These are phyloP conservation scores for Penstemon eatonii DNA, from an alignment of 257 asterid species.

Conservation along the genomic window DNA sequence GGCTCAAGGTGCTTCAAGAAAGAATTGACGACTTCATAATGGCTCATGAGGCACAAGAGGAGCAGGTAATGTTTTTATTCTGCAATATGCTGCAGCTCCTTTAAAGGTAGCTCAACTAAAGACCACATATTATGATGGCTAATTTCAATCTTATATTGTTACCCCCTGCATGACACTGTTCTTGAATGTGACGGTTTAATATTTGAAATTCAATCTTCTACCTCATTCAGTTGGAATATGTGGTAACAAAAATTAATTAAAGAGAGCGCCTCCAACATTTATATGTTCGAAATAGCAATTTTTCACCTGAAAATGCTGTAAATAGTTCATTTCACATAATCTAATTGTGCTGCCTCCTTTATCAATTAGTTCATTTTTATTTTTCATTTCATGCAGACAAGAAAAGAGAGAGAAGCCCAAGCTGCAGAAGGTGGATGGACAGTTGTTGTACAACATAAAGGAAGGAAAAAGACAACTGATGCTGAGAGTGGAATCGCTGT, in stretches of 20 bases:
- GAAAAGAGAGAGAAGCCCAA: conserved; percentile 65
- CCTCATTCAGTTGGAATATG: background rate
- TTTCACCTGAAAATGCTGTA: background rate
- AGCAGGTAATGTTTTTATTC: conserved; percentile 50
- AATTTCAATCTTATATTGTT: background rate
- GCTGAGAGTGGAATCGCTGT: conserved; percentile 80
- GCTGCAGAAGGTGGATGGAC: conserved; percentile 97
- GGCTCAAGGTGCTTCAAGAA: conserved; percentile 66
- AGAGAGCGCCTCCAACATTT: too few relatives aligned
- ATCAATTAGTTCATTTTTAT: conserved; percentile 6
- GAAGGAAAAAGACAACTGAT: conserved; percentile 89
- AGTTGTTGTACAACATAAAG: conserved; percentile 87
- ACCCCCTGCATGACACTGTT: background rate
- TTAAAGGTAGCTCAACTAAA: background rate
- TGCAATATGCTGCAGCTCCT: background rate
- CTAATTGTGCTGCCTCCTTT: background rate
- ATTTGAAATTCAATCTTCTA: background rate
- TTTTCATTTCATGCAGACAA: conserved; percentile 54
- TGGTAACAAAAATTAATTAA: too few relatives aligned
- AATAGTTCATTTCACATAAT: background rate
- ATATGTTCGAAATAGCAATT: too few relatives aligned
- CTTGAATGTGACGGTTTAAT: background rate
- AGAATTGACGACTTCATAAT: conserved; percentile 82
- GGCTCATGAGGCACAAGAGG: conserved; percentile 71
- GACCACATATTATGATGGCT: background rate